Base-by-base conservation (phyloP, 352 stramenopile genomes). In the Phytophthora lateralis region DNA sequence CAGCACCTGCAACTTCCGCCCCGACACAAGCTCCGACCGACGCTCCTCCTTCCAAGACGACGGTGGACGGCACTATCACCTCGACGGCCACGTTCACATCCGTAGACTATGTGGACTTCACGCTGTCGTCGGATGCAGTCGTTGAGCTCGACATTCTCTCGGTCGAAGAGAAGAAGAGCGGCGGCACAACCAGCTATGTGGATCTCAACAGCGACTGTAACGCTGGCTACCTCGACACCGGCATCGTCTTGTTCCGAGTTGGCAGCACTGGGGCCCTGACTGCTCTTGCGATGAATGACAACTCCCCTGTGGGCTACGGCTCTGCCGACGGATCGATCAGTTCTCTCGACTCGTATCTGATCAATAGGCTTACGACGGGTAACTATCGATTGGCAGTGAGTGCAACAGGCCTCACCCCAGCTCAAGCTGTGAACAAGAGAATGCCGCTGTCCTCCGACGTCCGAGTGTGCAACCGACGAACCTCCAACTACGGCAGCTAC, bases 201-300 rank as follows among this genome's bases (percentile, higher is more conserved):
- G 81, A 92, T 57, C 68, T 92, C 15, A 90, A 92, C 42, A 55
- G 52, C 8, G 80, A 92, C 63, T 92, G 83, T 69, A 92, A 85
- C 39, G 79, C 83, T 21, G 73, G 70, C 8, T 87, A 81, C 48
- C 73, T 90, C 53, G 81, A 92, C 66, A 79, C 79, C 8, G 73
- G 70, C 8, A 77, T 92, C 44, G 61, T 87, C 4, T 60, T 92
- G 2, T 90, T 92, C 59, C 60, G 46, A 0, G 10, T 86, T 0
- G 57, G 76, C 10, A 44, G 65, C 2, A 58, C 58, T 8, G 62
- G 62, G 14, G 52, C 44, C 1, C 62, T 65, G 47, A 69, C 62
- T 7, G 29, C 43, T 8, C 12, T 71, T 4, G 44, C 51, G 26
- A 18, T 37, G 6, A 92, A 90, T 54, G 68, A 83, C 52, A 63